Evolutionary conservation across 139 green algal genomes (phyloP).

Genomic region (Yamagishiella unicocca): DNA sequence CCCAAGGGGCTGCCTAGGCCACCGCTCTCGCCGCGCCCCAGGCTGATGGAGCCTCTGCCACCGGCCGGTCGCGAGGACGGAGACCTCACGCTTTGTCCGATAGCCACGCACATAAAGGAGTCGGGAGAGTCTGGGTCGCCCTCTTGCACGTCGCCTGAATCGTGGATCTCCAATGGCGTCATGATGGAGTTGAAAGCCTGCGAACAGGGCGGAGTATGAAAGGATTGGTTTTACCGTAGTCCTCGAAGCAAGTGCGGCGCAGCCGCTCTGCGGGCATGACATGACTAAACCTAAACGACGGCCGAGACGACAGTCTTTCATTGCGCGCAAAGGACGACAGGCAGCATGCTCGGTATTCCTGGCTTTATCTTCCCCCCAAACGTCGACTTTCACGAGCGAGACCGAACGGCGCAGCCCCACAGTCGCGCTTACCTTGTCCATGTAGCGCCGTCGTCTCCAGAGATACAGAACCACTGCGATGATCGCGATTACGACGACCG

Average conservation of each 20-base stretch:
- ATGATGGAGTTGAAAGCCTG: conserved; percentile 31
- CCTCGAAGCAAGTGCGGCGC: neutral
- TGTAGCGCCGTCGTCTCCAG: neutral
- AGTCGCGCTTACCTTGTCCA: neutral
- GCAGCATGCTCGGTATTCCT: too few species aligned
- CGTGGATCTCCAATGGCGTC: neutral
- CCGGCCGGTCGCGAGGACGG: neutral
- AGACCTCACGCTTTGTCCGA: neutral
- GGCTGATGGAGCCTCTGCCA: neutral
- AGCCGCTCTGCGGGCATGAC: neutral
- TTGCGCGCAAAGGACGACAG: too few species aligned
- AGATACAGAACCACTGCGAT: neutral
- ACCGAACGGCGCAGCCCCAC: neutral
- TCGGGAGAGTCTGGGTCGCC: neutral
- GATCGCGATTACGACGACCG: neutral
- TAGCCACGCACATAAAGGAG: neutral
- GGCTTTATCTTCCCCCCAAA: neutral
- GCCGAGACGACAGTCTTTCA: neutral
- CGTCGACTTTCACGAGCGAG: neutral
- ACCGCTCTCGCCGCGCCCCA: neutral
- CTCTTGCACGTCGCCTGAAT: neutral
- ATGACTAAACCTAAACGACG: neutral
- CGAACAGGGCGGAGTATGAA: neutral
- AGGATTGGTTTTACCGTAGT: neutral
- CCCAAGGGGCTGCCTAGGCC: too few species aligned